Percentiles rank a stretch among this genome's conserved stretches.
These are phyloP conservation scores for Rhodamnia argentea DNA, from an alignment of 345 rosid species.

Conservation along the genomic window DNA sequence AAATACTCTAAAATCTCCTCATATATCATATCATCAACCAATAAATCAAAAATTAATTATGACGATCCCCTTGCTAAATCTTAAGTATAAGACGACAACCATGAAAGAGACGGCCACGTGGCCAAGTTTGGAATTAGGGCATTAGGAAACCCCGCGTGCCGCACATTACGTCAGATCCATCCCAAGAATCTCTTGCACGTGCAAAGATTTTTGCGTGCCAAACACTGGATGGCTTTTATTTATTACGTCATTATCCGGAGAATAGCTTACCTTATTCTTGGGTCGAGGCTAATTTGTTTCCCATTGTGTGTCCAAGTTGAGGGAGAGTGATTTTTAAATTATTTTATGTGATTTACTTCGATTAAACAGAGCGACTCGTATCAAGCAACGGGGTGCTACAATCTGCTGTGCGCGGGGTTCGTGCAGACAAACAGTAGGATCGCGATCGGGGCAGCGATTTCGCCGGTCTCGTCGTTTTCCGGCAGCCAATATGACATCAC, in stretches of 20 bases:
- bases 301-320: background rate
- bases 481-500: conserved; percentile 79
- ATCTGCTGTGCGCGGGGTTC: conserved; percentile 88
- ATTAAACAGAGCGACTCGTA: conserved; percentile 77
- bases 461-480: conserved; percentile 60
- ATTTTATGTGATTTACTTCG: background rate
- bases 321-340: too few relatives aligned
- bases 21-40: background rate
- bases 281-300: background rate
- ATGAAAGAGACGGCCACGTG: background rate
- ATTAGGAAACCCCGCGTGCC: background rate
- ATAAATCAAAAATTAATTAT: background rate
- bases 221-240: background rate
- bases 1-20: background rate
- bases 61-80: background rate
- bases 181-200: background rate
- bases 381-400: conserved; percentile 97
- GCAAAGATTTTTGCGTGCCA: background rate
- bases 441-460: conserved; percentile 99
- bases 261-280: background rate
- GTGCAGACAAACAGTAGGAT: conserved; percentile 87
- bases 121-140: background rate
- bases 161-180: background rate
- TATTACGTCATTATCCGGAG: background rate
- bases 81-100: background rate